Base-by-base conservation (phyloP, 2,329 filamentous ascomycete genomes). In the Dichotomopilus funicola region DNA sequence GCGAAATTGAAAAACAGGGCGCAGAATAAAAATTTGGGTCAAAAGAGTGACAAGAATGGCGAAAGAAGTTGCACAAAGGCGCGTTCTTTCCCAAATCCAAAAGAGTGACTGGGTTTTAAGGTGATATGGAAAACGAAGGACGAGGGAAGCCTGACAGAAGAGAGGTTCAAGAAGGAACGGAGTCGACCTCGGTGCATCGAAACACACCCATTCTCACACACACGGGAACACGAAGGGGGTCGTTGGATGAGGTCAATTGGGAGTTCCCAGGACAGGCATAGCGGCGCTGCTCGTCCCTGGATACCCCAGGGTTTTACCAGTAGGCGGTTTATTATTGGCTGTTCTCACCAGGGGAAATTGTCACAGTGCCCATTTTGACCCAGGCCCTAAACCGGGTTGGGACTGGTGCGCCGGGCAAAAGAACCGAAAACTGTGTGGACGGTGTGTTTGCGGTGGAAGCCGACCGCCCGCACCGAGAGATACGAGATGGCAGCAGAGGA, bases 41-140 rank as follows among this genome's bases (percentile, higher is more conserved):
- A 64, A 64, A 64, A 43, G 62, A 64, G 62, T 54, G 62, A 63
- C 61, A n/a, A 62, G 62, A 63, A 64, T n/a, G 27, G 47, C 51
- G 43, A 56, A 54, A 35, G 27, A 41, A 53, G 40, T 51, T 42
- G 40, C 36, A 27, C 19, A 27, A 47, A 31, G 40, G 54, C 36
- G 46, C 48, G 34, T 19, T 45, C 56, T 49, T 54, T 53, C 52
- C 52, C 54, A 45, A 36, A 49, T 47, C 37, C 37, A 48, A 51
- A 55, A 31, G 48, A 55, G 40, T 27, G 45, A 34, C 34, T 51
- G n/a, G 35, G 43, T 8, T 6, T 38, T 49, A 41, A 44, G 49
- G 13, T 35, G 10, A 27, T 27, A 48, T 33, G 11, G 34, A 52
- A 49, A 46, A 55, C 40, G 49, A 54, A n/a, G 40, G 40, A 42